phyloP scores from a whole-genome alignment of 176 grass and related monocot genomes.

The Bolboschoenus planiculmis region DNA sequence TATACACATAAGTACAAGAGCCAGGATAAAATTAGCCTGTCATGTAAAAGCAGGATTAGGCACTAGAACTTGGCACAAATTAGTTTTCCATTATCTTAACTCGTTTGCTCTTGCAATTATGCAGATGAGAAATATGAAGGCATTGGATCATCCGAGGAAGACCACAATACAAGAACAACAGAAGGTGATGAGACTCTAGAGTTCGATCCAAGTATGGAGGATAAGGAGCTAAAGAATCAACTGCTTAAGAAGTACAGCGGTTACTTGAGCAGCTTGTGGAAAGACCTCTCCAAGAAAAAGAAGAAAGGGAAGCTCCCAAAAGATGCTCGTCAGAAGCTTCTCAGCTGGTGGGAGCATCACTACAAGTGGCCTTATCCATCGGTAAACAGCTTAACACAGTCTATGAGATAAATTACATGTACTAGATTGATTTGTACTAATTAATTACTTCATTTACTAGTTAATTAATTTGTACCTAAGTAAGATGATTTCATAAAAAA shows the following conservation, averaged over 20 bases:
- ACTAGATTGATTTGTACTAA: neutral
- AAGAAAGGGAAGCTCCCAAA: conserved; percentile 86
- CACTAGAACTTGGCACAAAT: neutral
- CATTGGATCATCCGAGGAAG: conserved; percentile 40
- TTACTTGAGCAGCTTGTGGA: conserved; percentile 69
- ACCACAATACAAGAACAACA: conserved; percentile 30
- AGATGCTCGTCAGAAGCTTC: conserved; percentile 74
- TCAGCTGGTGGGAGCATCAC: conserved; percentile 83
- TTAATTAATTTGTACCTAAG: neutral
- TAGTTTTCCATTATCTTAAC: neutral
- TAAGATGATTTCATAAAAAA: neutral
- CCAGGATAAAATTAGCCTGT: neutral
- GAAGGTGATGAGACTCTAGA: conserved; percentile 8
- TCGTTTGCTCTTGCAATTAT: neutral
- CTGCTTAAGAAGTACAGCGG: conserved; percentile 86
- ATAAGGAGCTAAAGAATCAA: conserved; percentile 64
- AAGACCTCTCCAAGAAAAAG: conserved; percentile 83
- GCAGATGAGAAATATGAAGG: conserved; percentile 44
- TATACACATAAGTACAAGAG: neutral
- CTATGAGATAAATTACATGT: neutral
- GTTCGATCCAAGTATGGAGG: conserved; percentile 34
- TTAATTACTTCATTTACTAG: neutral
- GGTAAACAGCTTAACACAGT: conserved; percentile 26
- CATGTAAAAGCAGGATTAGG: neutral
- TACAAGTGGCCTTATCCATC: conserved; percentile 88